phyloP scores from a whole-genome alignment of 352 stramenopile species.

The Phytopythium aichiense region DNA sequence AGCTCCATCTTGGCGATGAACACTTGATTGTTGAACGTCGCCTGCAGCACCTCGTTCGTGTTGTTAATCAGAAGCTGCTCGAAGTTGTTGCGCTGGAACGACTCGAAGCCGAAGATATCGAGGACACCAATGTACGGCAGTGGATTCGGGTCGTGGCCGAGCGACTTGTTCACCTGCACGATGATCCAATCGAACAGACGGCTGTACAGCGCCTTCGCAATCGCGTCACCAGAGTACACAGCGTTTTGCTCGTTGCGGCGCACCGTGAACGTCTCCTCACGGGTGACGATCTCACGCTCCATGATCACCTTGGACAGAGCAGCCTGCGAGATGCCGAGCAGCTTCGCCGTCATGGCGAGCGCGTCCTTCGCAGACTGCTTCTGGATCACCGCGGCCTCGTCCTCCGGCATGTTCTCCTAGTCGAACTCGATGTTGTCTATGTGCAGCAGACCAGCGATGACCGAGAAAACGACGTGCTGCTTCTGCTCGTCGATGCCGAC shows the following conservation, averaged over 20 bases:
- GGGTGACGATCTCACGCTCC: conserved; percentile 82
- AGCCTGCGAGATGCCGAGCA: conserved; percentile 67
- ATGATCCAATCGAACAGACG: conserved; percentile 93
- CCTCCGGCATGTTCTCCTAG: conserved; percentile 80
- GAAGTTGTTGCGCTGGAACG: conserved; percentile 89
- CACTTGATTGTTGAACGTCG: conserved; percentile 88
- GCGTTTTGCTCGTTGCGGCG: conserved; percentile 76
- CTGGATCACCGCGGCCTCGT: conserved; percentile 72
- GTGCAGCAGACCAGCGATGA: conserved; percentile 93
- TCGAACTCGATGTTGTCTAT: conserved; percentile 96
- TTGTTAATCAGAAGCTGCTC: conserved; percentile 91
- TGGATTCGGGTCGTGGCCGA: conserved; percentile 71
- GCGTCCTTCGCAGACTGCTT: conserved; percentile 62
- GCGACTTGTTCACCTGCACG: conserved; percentile 85
- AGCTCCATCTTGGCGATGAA: conserved; percentile 90
- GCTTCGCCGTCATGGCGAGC: conserved; percentile 40
- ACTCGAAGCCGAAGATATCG: conserved; percentile 92
- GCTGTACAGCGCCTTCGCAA: conserved; percentile 93
- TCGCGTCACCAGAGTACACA: conserved; percentile 87
- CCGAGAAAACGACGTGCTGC: conserved; percentile 86
- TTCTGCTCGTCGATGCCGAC: conserved; percentile 69
- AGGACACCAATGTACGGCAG: conserved; percentile 89
- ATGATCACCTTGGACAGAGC: conserved; percentile 77
- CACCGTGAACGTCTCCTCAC: conserved; percentile 80
- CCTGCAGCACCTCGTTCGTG: conserved; percentile 86